A percentile compares a stretch with the other conserved stretches of the same genome.
Conservation (phyloP, 805 yeast genomes). For the Candida fluviatilis region DNA sequence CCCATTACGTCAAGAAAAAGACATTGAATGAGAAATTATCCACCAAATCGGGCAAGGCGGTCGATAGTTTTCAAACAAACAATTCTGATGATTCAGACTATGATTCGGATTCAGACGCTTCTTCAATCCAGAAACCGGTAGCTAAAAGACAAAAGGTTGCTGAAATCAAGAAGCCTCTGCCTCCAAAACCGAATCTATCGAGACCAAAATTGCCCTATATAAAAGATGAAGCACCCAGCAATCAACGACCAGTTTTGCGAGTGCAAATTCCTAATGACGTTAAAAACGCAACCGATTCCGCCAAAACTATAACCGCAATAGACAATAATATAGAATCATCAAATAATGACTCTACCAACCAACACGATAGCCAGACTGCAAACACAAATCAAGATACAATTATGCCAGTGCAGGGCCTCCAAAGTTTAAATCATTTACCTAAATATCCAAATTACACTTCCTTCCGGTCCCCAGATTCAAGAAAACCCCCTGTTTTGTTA, state of each 20-base stretch:
- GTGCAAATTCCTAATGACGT: constrained; percentile 60
- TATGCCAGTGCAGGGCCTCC: neutral
- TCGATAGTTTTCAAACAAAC: constrained; percentile 2
- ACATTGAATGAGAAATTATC: constrained; percentile 16
- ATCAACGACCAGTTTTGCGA: constrained; percentile 53
- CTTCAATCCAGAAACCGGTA: neutral
- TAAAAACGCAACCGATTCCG: constrained; percentile 33
- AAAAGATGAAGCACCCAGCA: constrained; percentile 9
- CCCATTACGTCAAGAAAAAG: constrained; percentile 46
- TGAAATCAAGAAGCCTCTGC: constrained; percentile 4
- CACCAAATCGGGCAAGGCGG: constrained; percentile 8
- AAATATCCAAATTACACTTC: constrained; percentile 18
- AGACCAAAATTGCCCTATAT: neutral
- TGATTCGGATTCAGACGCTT: constrained; percentile 27
- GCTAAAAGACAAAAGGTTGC: neutral
- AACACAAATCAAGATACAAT: constrained; percentile 4
- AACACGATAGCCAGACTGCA: neutral
- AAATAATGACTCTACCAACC: constrained; percentile 5
- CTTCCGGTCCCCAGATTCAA: constrained; percentile 26
- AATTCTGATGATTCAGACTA: constrained; percentile 18
- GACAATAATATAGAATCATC: constrained; percentile 12
- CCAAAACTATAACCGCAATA: constrained; percentile 44
- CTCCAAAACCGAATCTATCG: neutral
- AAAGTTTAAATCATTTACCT: constrained; percentile 13
- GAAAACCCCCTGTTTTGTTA: constrained; percentile 27